Base-by-base conservation (phyloP, 2,329 filamentous ascomycete genomes). In the Botryotinia narcissicola region DNA sequence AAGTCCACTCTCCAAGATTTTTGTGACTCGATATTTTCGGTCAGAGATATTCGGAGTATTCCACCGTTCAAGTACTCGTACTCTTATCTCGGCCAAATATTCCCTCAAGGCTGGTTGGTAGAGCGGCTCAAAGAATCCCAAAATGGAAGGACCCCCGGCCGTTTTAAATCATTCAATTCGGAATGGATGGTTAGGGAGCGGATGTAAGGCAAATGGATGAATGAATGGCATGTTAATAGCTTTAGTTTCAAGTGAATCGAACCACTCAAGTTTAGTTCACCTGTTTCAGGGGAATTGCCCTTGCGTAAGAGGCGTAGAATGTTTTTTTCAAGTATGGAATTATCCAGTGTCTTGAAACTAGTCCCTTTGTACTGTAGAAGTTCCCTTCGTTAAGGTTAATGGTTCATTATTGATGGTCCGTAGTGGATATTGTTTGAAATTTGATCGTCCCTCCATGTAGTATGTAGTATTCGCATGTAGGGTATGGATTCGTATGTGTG, bases 91-190 rank as follows among this genome's bases (percentile, higher is more conserved):
- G 62, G 62, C 29, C 40, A 22, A 35, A 51, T n/a, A 14, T 12
- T 46, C 5, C 40, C 6, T 12, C 22, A 22, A 35, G 40, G n/a
- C 42, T 32, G 62, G 29, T 66, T 32, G 62, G 29, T 48, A 48
- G 29, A 20, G 62, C 62, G 62, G 62, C 42, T 29, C 12, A 35
- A 35, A 29, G 29, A 48, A 35, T 48, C 62, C 62, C 44, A 66
- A 48, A 66, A 66, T 48, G 42, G 62, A 44, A 66, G 62, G 62
- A 66, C 42, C 62, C 62, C 51, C 51, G n/a, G 42, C 62, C 62
- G 42, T 35, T 44, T 46, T 32, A 32, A 64, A 46, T 22, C 42
- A 29, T 10, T 29, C 22, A 40, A 29, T 29, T 18, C 51, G 51
- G 51, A 29, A 29, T 54, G 25, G 25, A 32, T 48, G 12, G 29